A percentile compares a stretch with the other conserved stretches of the same genome.
phyloP scores from a whole-genome alignment of 2,329 filamentous ascomycete species.

The Volutella citrinella region DNA sequence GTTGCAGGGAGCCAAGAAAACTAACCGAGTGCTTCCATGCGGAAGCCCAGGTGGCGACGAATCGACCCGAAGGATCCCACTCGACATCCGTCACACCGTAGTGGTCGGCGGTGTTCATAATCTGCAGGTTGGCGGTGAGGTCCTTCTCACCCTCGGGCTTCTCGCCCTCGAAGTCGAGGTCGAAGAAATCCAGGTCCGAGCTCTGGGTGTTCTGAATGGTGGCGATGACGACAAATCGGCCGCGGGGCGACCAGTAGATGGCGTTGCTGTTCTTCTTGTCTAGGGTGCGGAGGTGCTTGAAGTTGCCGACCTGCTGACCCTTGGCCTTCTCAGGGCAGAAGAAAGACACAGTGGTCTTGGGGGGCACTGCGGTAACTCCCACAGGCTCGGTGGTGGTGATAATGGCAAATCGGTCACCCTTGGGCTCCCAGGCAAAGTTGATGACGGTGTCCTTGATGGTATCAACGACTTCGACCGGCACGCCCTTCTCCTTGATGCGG shows the following conservation, averaged over 20 bases:
- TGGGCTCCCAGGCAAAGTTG: constrained; percentile 99
- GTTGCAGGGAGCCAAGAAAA: constrained; percentile 17
- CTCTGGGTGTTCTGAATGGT: constrained; percentile 90
- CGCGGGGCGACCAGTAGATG: constrained; percentile 98
- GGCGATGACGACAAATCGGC: constrained; percentile 90
- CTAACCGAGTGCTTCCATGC: constrained; percentile 94
- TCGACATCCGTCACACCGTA: constrained; percentile 97
- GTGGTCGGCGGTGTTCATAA: constrained; percentile 92
- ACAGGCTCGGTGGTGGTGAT: constrained; percentile 89
- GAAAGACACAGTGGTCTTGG: constrained; percentile 94
- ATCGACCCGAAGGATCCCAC: constrained; percentile 96
- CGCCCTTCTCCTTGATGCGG: constrained; percentile 94
- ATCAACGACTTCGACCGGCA: constrained; percentile 96
- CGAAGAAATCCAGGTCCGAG: constrained; percentile 96
- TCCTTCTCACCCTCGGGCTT: constrained; percentile 93
- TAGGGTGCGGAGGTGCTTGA: constrained; percentile 90
- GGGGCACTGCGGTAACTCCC: constrained; percentile 74
- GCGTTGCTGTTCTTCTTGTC: constrained; percentile 99
- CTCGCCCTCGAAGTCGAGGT: constrained; percentile 97
- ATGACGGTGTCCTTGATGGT: constrained; percentile 98
- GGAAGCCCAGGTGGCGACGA: constrained; percentile 88
- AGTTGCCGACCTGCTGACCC: constrained; percentile 77
- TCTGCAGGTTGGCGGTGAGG: constrained; percentile 86
- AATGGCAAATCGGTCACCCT: constrained; percentile 94
- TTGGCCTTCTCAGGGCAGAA: constrained; percentile 96